Evolutionary conservation across 75 land plant genomes (phyloP), one percentile per base, ranked within the genome.

Genomic region (Larix kaempferi): DNA sequence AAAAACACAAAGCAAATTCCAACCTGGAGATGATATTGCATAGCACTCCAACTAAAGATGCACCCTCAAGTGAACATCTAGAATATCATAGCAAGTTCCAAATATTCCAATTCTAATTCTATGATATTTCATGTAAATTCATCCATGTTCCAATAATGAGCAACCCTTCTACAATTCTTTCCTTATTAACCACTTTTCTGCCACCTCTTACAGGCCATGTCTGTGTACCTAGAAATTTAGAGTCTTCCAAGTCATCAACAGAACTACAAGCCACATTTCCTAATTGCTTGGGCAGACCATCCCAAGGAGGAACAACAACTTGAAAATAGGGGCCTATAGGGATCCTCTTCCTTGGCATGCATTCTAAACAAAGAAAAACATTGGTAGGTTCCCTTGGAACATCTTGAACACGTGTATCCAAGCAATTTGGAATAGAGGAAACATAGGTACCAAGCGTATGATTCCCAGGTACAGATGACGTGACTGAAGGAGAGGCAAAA

Each of bases 221-320:
- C 59, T 57, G 57, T 29, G 78, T 83, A 27, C 99, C 93, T 33
- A 86, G 61, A 88, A 92, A 89, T 71, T 76, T 84, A 19, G 76
- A 73, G n/a, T 80, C 86, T 58, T 84, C 79, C 39, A 58, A n/a
- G 44, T 86, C 80, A 29, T n/a, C 71, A n/a, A 71, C 59, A 35
- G 25, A 27, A 33, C 79, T 49, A 52, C 19, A 8, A 12, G 13
- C 41, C 39, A 37, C 56, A 56, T 22, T 74, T 74, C 64, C 76
- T 26, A 62, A 25, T 16, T 21, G 41, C 58, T 79, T 62, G 44
- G 75, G 22, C 14, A 22, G 27, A 76, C 83, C 87, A 67, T 69
- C 82, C 93, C 94, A 94, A 56, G 65, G 78, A 27, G 91, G 92
- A 29, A 92, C 80, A 62, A 78, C 75, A 27, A 92, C 98, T 78